Evolutionary conservation across 208 protist species (phyloP).

Genomic region (Porcisia hertigi): DNA sequence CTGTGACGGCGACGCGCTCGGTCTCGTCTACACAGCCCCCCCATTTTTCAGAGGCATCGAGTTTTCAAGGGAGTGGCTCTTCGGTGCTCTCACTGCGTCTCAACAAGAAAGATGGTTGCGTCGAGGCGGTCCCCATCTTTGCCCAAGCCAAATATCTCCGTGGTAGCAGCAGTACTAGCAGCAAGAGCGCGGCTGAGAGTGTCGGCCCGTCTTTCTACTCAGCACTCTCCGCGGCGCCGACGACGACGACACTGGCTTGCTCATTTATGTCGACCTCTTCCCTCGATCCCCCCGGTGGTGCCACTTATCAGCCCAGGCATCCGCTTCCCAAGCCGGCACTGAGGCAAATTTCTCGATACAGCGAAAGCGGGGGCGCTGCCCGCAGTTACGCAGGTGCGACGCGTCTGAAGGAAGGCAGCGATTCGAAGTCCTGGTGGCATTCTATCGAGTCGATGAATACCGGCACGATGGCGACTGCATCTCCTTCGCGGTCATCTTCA

Average conservation of each 20-base stretch:
- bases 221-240: not conserved
- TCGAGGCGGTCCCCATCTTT: constrained; percentile 10
- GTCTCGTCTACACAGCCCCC: not conserved
- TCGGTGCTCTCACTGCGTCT: constrained; percentile 19
- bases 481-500: not conserved
- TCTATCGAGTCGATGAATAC: not conserved
- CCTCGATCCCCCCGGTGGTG: not conserved
- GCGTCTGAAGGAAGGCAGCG: not conserved
- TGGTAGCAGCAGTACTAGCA: not conserved
- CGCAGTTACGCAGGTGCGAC: not conserved
- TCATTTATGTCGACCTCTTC: not conserved
- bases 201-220: not conserved
- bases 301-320: constrained; percentile 24
- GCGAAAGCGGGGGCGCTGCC: not conserved
- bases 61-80: not conserved
- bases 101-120: constrained; percentile 20
- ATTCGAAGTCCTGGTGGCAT: not conserved
- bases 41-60: not conserved
- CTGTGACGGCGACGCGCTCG: not conserved
- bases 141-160: not conserved
- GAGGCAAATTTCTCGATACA: constrained; percentile 25
- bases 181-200: not conserved
- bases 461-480: not conserved
- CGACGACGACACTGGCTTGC: not conserved
- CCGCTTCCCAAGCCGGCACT: constrained; percentile 32